Evolutionary conservation across 176 grass and related monocot genomes (phyloP), one percentile per base, ranked within the genome.

Genomic region (Lolium multiflorum): DNA sequence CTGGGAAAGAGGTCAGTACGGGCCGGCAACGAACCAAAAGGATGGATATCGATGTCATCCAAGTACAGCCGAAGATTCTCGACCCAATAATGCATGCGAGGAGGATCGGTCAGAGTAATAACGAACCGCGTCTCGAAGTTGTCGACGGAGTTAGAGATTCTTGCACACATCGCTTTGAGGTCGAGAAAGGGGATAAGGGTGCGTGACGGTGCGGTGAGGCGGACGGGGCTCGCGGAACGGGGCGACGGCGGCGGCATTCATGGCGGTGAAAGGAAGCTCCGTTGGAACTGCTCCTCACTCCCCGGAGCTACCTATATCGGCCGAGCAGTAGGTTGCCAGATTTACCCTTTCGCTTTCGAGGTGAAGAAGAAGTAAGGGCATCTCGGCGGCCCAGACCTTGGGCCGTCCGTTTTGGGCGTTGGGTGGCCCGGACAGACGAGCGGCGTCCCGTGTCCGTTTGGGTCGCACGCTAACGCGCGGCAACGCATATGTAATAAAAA

Each of bases 31-130:
- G 3, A 74, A 15, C n/a, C 2, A 72, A 71, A 86, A 86, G 54
- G 83, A 77, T 86, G 21, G 44, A 26, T 74, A 78, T 82, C 44
- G 72, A 31, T 17, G 73, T 78, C 88, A 31, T 77, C 12, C 81
- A 71, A 64, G 84, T 73, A 83, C 88, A 35, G 24, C 13, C 75
- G 59, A 82, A 83, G 79, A 90, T 78, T 87, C 73, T 55, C 17
- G 82, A 70, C 7, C 89, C 80, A 87, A 90, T 90, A 83, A 87
- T 90, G 74, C 31, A 87, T 90, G 74, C 55, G 21, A 52, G 28
- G 24, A 79, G 48, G 22, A 76, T 54, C 48, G 54, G 10, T 1
- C 11, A 35, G 46, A 72, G 71, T 58, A 90, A 79, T 58, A 90
- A 79, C 84, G 2, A 83, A 87, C 80, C 41, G 41, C 13, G 7